A percentile compares a stretch with the other conserved stretches of the same genome.
Conservation (phyloP, 1,284 basidiomycete species). For the Coniophora puteana region DNA sequence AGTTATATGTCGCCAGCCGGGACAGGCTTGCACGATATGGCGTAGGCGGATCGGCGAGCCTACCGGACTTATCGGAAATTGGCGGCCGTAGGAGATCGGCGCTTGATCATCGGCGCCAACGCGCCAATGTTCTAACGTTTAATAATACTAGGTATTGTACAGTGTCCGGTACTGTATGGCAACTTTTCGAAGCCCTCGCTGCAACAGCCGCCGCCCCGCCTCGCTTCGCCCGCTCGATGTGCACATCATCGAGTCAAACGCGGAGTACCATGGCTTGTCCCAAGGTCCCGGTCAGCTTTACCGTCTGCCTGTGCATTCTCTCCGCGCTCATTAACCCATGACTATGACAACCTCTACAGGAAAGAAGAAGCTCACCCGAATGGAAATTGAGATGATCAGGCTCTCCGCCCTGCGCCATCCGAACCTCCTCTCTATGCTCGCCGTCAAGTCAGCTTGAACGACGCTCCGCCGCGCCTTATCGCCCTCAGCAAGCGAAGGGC, state of each 20-base stretch:
- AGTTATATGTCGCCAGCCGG: no score
- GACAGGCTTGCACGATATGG: no score
- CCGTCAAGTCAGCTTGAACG: slow-evolving; percentile 57
- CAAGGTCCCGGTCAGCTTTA: no score
- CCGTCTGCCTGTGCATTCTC: background rate
- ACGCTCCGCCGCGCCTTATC: slow-evolving; percentile 48
- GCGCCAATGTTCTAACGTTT: no score
- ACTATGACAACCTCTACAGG: slow-evolving; percentile 26
- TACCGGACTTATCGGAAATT: no score
- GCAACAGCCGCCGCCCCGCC: no score
- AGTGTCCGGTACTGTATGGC: no score
- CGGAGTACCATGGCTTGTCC: slow-evolving; percentile 59
- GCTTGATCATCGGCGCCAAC: no score
- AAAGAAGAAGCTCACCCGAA: slow-evolving; percentile 61
- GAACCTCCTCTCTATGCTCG: slow-evolving; percentile 60
- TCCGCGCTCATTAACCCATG: background rate
- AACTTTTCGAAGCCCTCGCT: no score
- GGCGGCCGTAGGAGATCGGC: no score
- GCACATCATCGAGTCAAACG: slow-evolving; percentile 58
- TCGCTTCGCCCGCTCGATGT: slow-evolving; percentile 65
- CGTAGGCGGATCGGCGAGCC: no score
- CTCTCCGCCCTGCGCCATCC: slow-evolving; percentile 54
- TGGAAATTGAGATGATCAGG: slow-evolving; percentile 63
- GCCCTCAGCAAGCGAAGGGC: slow-evolving; percentile 67
- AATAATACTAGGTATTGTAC: no score